phyloP scores from a whole-genome alignment of 495 filamentous ascomycete species.

The Viridothelium virens region DNA sequence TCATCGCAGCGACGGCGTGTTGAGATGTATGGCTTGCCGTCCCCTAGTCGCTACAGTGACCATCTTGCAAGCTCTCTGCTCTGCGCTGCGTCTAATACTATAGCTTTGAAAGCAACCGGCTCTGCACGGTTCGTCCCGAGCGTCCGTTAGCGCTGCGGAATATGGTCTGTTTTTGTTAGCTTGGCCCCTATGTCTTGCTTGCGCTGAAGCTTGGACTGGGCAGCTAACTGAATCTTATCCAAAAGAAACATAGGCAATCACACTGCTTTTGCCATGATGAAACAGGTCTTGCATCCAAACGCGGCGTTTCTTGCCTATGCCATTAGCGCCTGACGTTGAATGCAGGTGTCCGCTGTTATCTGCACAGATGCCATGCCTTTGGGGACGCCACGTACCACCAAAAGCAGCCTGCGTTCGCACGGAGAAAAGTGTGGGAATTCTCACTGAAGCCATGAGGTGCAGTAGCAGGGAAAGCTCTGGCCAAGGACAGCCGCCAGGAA shows the following conservation, averaged over 20 bases:
- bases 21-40: neutral
- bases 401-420: neutral
- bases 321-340: neutral
- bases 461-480: conserved; percentile 11
- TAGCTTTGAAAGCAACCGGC: neutral
- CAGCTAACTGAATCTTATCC: neutral
- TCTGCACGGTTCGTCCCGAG: conserved; percentile 12
- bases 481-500: conserved; percentile 20
- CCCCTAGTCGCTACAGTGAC: neutral
- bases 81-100: neutral
- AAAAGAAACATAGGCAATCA: conserved; percentile 2
- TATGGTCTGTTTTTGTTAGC: neutral
- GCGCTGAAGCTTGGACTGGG: neutral
- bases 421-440: neutral
- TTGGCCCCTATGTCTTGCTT: neutral
- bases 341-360: conserved; percentile 27
- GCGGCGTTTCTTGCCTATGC: neutral
- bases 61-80: neutral
- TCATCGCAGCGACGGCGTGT: neutral
- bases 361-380: conserved; percentile 18
- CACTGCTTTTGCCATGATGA: neutral
- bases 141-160: conserved; percentile 5
- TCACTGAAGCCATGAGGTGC: neutral
- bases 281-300: conserved; percentile 9
- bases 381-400: conserved; percentile 17